Conservation (phyloP, 495 filamentous ascomycete genomes). For the Penicillium salamii region DNA sequence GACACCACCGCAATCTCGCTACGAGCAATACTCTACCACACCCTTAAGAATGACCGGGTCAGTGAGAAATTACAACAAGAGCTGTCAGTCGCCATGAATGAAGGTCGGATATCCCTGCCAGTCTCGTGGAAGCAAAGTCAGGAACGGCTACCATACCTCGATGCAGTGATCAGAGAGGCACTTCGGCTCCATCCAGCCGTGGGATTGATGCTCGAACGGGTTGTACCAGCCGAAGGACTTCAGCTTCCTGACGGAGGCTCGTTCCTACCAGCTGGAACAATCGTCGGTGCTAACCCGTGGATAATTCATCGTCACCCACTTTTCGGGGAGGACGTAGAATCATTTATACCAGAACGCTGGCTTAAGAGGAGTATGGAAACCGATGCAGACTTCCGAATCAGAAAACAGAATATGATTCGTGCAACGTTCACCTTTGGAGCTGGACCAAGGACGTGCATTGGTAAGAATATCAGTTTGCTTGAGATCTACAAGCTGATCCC, state of each 20-base stretch:
- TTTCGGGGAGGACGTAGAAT: not conserved
- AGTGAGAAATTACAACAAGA: no score
- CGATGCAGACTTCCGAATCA: not conserved
- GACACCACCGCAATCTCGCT: no score
- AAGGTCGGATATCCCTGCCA: no score
- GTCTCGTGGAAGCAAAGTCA: no score
- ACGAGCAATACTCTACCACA: no score
- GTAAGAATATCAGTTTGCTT: not conserved
- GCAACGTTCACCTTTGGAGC: not conserved
- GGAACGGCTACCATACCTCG: not conserved
- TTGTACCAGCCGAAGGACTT: not conserved
- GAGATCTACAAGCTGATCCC: not conserved
- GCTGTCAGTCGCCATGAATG: no score
- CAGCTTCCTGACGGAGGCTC: not conserved
- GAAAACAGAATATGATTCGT: no score
- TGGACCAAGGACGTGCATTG: not conserved
- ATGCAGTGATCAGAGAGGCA: not conserved
- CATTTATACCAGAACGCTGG: not conserved
- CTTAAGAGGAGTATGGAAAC: not conserved
- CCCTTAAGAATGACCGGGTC: no score
- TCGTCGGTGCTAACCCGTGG: not conserved
- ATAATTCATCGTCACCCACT: no score
- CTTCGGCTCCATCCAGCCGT: not conserved
- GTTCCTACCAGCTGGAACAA: not conserved
- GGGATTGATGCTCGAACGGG: not conserved